Conservation (phyloP, 1,284 basidiomycete species). For the Omphalotus olearius region DNA sequence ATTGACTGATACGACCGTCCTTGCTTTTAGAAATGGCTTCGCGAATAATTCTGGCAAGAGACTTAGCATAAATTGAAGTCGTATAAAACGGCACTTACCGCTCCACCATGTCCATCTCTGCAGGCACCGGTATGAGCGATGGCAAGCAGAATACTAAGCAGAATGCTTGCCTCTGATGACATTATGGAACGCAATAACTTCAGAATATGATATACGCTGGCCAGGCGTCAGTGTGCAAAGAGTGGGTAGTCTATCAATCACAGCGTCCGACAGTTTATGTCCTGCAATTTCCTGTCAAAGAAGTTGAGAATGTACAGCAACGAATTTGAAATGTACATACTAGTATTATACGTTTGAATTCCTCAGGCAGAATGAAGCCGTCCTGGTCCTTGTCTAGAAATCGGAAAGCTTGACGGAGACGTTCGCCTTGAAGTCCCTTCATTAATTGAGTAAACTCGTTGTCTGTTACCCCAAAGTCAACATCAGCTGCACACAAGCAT, state of each 20-base stretch:
- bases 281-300: constrained; percentile 79
- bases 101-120: constrained; percentile 95
- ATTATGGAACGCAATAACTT: constrained; percentile 95
- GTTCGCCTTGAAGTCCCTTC: constrained; percentile 95
- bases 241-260: constrained; percentile 86
- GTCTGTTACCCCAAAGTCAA: constrained; percentile 42
- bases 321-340: constrained; percentile 36
- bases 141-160: constrained; percentile 7
- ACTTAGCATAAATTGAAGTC: too few species aligned
- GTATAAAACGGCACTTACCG: constrained; percentile 41
- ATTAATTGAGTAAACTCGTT: constrained; percentile 95
- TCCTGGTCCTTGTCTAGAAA: constrained; percentile 84
- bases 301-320: neutral
- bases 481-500: constrained; percentile 4
- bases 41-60: constrained; percentile 59
- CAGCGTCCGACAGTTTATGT: constrained; percentile 90
- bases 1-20: constrained; percentile 87
- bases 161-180: constrained; percentile 67
- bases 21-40: constrained; percentile 87
- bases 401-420: constrained; percentile 90
- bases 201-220: constrained; percentile 89
- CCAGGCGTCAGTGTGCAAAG: constrained; percentile 84
- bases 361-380: constrained; percentile 87
- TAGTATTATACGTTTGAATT: constrained; percentile 91
- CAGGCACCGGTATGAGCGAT: constrained; percentile 11